Percentiles rank a stretch among this genome's conserved stretches.
phyloP scores from a whole-genome alignment of 1,284 basidiomycete species.

The Laetiporus sulphureus region DNA sequence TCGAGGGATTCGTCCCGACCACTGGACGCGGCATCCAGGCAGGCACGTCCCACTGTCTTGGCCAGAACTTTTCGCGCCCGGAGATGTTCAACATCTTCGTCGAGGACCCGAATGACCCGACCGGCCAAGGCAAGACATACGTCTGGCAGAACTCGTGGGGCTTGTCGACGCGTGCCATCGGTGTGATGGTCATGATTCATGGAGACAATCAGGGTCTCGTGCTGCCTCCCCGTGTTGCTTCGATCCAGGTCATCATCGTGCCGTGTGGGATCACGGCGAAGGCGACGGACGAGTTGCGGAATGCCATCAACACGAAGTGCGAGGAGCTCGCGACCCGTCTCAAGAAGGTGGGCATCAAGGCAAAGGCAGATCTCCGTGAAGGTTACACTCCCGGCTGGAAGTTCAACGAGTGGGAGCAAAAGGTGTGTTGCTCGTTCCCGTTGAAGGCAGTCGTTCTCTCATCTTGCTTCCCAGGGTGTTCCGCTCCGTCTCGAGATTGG shows the following conservation, averaged over 20 bases:
- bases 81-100: constrained; percentile 99
- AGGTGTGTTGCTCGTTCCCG: constrained; percentile 39
- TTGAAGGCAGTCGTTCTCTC: not conserved
- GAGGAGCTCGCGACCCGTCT: constrained; percentile 68
- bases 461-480: constrained; percentile 62
- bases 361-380: constrained; percentile 89
- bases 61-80: constrained; percentile 94
- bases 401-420: constrained; percentile 99
- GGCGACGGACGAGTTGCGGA: constrained; percentile 66
- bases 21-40: constrained; percentile 97
- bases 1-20: constrained; percentile 97
- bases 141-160: constrained; percentile 99
- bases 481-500: constrained; percentile 96
- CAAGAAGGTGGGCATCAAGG: constrained; percentile 71
- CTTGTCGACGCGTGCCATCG: constrained; percentile 91
- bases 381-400: constrained; percentile 98
- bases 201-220: constrained; percentile 98
- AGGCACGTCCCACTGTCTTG: constrained; percentile 96
- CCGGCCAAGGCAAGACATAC: constrained; percentile 64
- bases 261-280: constrained; percentile 90
- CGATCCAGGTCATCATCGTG: constrained; percentile 86
- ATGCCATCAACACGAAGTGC: constrained; percentile 74
- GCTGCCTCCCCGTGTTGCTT: constrained; percentile 92
- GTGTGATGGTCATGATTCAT: constrained; percentile 99
- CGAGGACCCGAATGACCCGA: constrained; percentile 81